A percentile compares a stretch with the other conserved stretches of the same genome.
Evolutionary conservation across 2,329 filamentous ascomycete species (phyloP).

Genomic region (Leptographium flavum): DNA sequence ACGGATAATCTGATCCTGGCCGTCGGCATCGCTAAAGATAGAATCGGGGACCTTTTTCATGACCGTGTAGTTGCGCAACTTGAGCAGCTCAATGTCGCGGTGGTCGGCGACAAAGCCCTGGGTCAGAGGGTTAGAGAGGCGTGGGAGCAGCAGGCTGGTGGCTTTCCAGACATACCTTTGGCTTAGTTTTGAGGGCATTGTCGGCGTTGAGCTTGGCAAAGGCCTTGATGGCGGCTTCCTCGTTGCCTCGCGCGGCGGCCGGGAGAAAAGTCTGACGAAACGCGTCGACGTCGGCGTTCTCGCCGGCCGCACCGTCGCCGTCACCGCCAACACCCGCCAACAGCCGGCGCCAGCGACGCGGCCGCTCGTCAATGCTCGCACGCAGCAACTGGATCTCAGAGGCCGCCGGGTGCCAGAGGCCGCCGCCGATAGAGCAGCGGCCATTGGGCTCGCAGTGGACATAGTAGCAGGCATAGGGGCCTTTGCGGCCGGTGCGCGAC

Average conservation of each 20-base stretch:
- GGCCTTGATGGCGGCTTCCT: conserved; percentile 46
- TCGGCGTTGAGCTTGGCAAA: conserved; percentile 58
- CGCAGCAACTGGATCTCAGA: conserved; percentile 52
- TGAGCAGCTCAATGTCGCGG: conserved; percentile 64
- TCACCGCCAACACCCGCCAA: conserved; percentile 18
- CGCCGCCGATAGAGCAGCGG: conserved; percentile 62
- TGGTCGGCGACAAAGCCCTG: conserved; percentile 65
- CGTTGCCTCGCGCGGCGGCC: conserved; percentile 34
- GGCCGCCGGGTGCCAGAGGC: conserved; percentile 67
- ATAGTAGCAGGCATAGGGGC: conserved; percentile 80
- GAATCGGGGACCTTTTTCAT: conserved; percentile 51
- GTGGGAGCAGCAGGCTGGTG: conserved; percentile 10
- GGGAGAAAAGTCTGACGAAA: conserved; percentile 53
- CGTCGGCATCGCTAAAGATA: conserved; percentile 46
- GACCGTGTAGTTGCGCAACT: conserved; percentile 67
- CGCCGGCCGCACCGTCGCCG: conserved; percentile 56
- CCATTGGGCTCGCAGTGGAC: conserved; percentile 59
- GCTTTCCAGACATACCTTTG: conserved; percentile 44
- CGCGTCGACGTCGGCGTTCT: conserved; percentile 44
- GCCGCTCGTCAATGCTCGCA: conserved; percentile 59
- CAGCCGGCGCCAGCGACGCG: conserved; percentile 47
- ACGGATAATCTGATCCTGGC: conserved; percentile 49
- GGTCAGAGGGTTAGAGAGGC: not conserved
- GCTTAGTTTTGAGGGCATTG: conserved; percentile 70
- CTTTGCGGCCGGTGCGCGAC: conserved; percentile 78